A percentile compares a stretch with the other conserved stretches of the same genome.
phyloP scores from a whole-genome alignment of 2,329 filamentous ascomycete genomes.

The Ceratocystis eucalypticola region DNA sequence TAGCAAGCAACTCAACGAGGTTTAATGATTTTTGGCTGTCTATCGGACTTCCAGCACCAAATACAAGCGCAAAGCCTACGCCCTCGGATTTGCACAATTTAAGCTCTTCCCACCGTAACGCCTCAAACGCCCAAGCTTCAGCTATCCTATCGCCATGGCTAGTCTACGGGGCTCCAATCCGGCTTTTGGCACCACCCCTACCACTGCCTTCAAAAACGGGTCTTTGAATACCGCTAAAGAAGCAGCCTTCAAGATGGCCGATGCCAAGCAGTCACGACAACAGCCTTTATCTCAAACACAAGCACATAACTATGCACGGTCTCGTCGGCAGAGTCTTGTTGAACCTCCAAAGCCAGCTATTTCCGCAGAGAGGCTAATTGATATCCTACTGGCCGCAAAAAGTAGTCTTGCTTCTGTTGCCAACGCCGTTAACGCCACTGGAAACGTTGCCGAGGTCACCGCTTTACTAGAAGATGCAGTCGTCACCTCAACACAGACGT shows the following conservation, averaged over 20 bases:
- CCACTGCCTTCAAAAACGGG: constrained; percentile 15
- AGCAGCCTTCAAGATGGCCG: background rate
- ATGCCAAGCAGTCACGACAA: background rate
- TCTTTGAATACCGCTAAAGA: constrained; percentile 16
- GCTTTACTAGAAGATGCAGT: constrained; percentile 70
- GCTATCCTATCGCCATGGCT: background rate
- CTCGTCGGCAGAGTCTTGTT: constrained; percentile 15
- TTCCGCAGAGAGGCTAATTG: constrained; percentile 61
- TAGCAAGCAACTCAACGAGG: background rate
- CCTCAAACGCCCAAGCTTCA: background rate
- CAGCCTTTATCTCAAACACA: background rate
- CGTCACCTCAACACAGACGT: constrained; percentile 54
- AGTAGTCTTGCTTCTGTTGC: constrained; percentile 72
- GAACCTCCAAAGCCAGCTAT: constrained; percentile 1
- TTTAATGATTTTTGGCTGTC: background rate
- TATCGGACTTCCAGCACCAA: too few species aligned
- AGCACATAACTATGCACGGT: background rate
- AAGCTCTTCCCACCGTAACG: background rate
- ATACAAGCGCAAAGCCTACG: too few species aligned
- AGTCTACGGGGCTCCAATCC: constrained; percentile 6
- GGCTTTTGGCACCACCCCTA: constrained; percentile 3
- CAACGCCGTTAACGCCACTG: constrained; percentile 69
- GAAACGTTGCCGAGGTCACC: constrained; percentile 63
- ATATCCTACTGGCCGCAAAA: constrained; percentile 75
- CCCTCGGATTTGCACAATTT: background rate